Percentiles rank a stretch among this genome's conserved stretches.
These are phyloP conservation scores for Aspergillus hortae DNA, from an alignment of 2,329 filamentous ascomycete species.

Conservation along the genomic window DNA sequence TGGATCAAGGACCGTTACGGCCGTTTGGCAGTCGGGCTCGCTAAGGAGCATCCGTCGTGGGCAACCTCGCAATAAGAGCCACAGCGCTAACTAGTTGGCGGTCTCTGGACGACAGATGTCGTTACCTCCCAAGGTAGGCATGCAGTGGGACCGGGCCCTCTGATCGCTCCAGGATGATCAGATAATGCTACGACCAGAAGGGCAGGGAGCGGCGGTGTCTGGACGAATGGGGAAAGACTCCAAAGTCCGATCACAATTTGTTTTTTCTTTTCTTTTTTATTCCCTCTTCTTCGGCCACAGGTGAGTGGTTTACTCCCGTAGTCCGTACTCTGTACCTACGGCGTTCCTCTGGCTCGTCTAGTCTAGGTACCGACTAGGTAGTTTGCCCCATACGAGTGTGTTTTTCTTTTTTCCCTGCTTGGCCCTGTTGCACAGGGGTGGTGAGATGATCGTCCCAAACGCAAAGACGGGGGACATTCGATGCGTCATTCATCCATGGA, in stretches of 20 bases:
- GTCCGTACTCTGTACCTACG: no score
- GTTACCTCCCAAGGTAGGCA: conserved; percentile 4
- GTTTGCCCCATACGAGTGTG: background rate
- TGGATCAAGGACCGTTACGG: conserved; percentile 14
- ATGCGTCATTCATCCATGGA: background rate
- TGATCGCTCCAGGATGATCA: conserved; percentile 27
- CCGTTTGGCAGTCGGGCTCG: conserved; percentile 11
- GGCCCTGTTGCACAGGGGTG: no score
- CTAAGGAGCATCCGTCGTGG: conserved; percentile 1
- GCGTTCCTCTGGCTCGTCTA: background rate
- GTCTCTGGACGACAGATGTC: background rate
- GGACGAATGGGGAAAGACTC: conserved; percentile 25
- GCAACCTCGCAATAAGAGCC: background rate
- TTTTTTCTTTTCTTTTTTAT: conserved; percentile 3
- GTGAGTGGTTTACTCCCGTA: background rate
- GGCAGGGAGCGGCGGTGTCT: conserved; percentile 22
- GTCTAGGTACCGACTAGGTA: background rate
- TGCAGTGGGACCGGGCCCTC: conserved; percentile 14
- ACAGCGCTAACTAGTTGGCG: background rate
- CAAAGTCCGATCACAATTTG: conserved; percentile 28
- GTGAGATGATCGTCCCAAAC: background rate
- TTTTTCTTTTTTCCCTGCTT: background rate
- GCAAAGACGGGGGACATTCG: background rate
- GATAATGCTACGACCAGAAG: conserved; percentile 20
- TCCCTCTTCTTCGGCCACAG: background rate